Evolutionary conservation across 1,284 basidiomycete genomes (phyloP).

Genomic region (Hemileia vastatrix): DNA sequence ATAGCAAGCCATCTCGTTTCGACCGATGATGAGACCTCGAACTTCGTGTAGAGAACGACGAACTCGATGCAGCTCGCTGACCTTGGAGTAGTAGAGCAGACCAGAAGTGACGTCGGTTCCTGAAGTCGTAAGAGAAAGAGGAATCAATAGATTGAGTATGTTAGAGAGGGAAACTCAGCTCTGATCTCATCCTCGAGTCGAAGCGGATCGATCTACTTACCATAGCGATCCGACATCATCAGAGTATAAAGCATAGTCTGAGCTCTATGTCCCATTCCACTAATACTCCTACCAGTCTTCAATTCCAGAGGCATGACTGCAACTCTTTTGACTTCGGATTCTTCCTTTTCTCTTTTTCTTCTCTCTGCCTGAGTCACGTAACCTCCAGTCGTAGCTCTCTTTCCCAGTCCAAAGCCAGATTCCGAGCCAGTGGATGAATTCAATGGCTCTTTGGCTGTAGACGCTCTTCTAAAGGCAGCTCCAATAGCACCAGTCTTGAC

Average conservation of each 20-base stretch:
- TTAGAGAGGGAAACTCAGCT: neutral
- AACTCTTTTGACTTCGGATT: neutral
- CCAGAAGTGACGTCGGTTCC: conserved; percentile 57
- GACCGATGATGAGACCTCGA: conserved; percentile 63
- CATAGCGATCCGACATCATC: conserved; percentile 79
- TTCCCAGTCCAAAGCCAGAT: conserved; percentile 32
- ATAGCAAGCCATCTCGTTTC: conserved; percentile 77
- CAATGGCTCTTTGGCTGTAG: conserved; percentile 24
- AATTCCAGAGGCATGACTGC: conserved; percentile 76
- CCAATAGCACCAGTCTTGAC: conserved; percentile 24
- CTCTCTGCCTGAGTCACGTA: conserved; percentile 26
- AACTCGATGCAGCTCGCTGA: conserved; percentile 72
- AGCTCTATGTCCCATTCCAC: conserved; percentile 81
- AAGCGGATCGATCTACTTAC: conserved; percentile 37
- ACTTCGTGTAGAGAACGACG: conserved; percentile 69
- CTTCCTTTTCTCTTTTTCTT: conserved; percentile 5
- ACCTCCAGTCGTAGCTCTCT: conserved; percentile 20
- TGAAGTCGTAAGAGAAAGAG: neutral
- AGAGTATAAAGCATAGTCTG: conserved; percentile 96
- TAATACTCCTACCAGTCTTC: conserved; percentile 74
- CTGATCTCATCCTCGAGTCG: neutral
- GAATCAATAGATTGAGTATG: neutral
- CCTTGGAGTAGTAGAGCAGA: conserved; percentile 85
- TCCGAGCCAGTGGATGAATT: neutral
- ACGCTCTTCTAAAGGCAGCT: neutral